Conservation (phyloP, 257 asterid species). For the Solanum ahanhuiri region DNA sequence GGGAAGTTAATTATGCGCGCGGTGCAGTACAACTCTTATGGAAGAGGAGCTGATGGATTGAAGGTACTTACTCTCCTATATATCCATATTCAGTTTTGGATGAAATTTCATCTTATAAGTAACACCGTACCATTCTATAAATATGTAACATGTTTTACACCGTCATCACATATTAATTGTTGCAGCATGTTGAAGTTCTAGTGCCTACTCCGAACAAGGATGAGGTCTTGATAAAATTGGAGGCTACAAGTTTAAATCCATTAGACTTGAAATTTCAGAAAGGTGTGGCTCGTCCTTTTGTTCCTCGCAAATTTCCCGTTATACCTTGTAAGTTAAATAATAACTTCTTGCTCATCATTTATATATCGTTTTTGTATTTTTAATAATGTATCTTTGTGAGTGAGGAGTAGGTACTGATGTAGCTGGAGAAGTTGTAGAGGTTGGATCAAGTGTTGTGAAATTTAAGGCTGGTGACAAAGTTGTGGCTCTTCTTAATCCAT, state of each 20-base stretch:
- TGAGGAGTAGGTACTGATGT: constrained; percentile 44
- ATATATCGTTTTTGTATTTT: background rate
- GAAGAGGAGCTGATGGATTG: background rate
- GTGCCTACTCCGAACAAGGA: background rate
- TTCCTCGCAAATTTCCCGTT: constrained; percentile 36
- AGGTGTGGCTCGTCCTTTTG: constrained; percentile 40
- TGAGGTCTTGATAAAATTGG: background rate
- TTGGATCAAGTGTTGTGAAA: constrained; percentile 34
- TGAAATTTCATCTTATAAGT: background rate
- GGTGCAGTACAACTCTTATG: background rate
- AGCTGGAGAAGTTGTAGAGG: constrained; percentile 52
- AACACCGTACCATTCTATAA: no score
- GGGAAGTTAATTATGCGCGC: background rate
- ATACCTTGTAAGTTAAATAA: constrained; percentile 57
- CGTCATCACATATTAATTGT: no score
- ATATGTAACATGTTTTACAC: no score
- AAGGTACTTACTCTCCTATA: background rate
- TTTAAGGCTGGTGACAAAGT: constrained; percentile 59
- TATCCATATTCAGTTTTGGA: background rate
- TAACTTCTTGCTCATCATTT: background rate
- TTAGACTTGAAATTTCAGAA: constrained; percentile 53
- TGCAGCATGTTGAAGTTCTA: background rate
- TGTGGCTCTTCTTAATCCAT: constrained; percentile 19
- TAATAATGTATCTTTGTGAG: background rate
- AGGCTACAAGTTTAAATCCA: constrained; percentile 41